phyloP scores from a whole-genome alignment of 345 rosid genomes.

The Theobroma cacao region DNA sequence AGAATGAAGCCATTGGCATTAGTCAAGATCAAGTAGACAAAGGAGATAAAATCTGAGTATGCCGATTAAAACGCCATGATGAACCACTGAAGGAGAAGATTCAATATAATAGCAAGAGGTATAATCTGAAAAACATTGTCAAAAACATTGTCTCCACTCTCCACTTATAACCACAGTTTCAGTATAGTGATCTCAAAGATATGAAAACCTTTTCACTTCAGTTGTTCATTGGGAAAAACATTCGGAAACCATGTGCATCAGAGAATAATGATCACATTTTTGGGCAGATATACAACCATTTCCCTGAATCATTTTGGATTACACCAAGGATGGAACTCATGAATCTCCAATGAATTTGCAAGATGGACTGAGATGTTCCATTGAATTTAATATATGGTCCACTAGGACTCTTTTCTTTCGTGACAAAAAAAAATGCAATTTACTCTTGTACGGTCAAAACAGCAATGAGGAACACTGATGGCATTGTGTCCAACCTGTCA shows the following conservation, averaged over 20 bases:
- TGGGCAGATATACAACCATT: not conserved
- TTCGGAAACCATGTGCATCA: not conserved
- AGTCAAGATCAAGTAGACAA: not conserved
- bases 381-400: not conserved
- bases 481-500: slow-evolving; percentile 61
- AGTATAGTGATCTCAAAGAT: not conserved
- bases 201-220: not conserved
- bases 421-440: not conserved
- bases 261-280: not conserved
- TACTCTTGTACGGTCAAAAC: not conserved
- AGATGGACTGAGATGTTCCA: not conserved
- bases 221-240: not conserved
- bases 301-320: not conserved
- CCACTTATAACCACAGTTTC: not conserved
- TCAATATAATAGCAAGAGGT: not conserved
- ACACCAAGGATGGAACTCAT: not conserved
- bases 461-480: not conserved
- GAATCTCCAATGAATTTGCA: not conserved
- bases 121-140: not conserved
- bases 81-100: not conserved
- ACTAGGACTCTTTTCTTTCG: not conserved
- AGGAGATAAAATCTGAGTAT: not conserved
- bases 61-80: not conserved
- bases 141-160: not conserved
- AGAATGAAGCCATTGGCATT: not conserved